Evolutionary conservation across 371 early-diverging fungal genomes (phyloP).

Genomic region (Chytridium lagenaria): DNA sequence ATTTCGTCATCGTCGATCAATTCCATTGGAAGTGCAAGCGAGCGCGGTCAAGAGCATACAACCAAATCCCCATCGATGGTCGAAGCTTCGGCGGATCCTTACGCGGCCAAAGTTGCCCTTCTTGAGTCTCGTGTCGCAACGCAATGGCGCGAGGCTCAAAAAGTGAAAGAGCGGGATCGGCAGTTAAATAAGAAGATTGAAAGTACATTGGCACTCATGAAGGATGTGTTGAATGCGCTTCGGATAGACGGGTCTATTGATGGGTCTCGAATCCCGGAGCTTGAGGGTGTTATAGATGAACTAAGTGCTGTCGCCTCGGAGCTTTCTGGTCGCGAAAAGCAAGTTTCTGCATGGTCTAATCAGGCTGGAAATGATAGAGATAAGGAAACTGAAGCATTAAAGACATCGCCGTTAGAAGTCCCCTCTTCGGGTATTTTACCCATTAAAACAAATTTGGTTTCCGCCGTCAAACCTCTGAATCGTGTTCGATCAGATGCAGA

Average conservation of each 20-base stretch:
- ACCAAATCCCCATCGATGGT: constrained; percentile 10
- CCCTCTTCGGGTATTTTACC: not conserved
- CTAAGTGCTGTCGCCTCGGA: constrained; percentile 23
- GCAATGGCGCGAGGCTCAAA: constrained; percentile 13
- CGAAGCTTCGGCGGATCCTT: constrained; percentile 15
- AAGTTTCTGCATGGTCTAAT: not conserved
- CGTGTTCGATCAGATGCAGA: constrained; percentile 6
- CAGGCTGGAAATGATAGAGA: not conserved
- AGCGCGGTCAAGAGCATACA: not conserved
- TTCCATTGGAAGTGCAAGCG: not conserved
- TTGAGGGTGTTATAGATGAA: constrained; percentile 31
- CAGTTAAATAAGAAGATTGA: constrained; percentile 25
- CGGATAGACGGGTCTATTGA: not conserved
- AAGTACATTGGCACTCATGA: constrained; percentile 17
- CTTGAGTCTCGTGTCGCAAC: constrained; percentile 21
- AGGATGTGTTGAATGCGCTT: not conserved
- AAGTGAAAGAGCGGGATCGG: constrained; percentile 18
- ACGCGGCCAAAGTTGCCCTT: constrained; percentile 19
- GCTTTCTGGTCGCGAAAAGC: constrained; percentile 18
- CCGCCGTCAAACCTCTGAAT: not conserved
- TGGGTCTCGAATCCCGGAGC: not conserved
- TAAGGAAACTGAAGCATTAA: not conserved
- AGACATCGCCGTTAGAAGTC: not conserved
- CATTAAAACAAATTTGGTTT: not conserved
- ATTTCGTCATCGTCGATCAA: not conserved